Evolutionary conservation across 495 filamentous ascomycete species (phyloP), one percentile per base, ranked within the genome.

Genomic region (Neurospora tetrasperma): DNA sequence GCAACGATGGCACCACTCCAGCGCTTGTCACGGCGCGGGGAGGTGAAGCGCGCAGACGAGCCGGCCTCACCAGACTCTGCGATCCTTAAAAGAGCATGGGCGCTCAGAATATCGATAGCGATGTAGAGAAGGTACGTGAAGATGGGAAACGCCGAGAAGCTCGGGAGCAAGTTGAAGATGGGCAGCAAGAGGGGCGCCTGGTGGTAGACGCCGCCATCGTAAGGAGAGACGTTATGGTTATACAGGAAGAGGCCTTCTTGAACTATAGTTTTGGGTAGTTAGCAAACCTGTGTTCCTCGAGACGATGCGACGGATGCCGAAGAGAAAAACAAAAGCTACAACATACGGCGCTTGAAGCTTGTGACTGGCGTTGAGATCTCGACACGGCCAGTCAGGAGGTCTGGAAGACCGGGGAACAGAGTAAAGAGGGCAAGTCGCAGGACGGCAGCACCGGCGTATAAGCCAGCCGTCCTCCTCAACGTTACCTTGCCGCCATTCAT

Each of bases 201-300:
- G 84, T 99, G 94, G 82, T 93, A 99, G 80, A 98, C 93, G 73
- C 96, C 96, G 72, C 96, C 96, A 81, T 99, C 94, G 82, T 98
- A 99, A 1, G 96, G 96, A 69, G 94, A 98, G 38, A 98, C 93
- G 86, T 97, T 96, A 77, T 94, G 93, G 71, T 91, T 94, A 78
- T 98, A 98, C 5, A 99, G 89, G 78, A 97, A 98, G 68, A 99
- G 85, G 40, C 96, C 96, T 84, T 99, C 96, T 83, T 98, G 94
- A 70, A 99, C 94, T 97, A 71, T 97, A 71, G 39, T 16, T 18
- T n/a, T 41, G 31, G 7, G 43, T 23, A 59, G 73, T 72, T 68
- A 73, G 69, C 66, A 39, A 39, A 27, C 11, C 23, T 7, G 23
- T 14, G 14, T 59, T 59, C 23, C 16, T 62, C 3, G 10, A 12